Evolutionary conservation across 257 asterid species (phyloP).

Genomic region (Mitragyna speciosa): DNA sequence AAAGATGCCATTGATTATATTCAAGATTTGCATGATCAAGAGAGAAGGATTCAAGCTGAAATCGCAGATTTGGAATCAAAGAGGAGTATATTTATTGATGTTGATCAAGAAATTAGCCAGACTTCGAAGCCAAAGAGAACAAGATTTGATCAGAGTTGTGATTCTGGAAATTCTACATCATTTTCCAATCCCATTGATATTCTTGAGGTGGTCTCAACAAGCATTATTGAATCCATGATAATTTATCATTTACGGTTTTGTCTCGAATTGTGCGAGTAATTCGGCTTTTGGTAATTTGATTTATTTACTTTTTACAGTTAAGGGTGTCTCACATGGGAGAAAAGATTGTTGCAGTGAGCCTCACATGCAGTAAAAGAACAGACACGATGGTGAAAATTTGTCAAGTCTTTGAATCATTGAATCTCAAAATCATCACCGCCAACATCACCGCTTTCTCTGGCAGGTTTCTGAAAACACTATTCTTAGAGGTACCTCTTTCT

Average conservation of each 20-base stretch:
- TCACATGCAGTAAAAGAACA: constrained; percentile 65
- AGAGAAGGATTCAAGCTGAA: constrained; percentile 53
- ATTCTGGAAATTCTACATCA: constrained; percentile 31
- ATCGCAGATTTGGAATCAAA: constrained; percentile 56
- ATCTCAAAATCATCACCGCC: constrained; percentile 73
- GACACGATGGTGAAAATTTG: constrained; percentile 81
- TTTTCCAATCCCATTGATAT: constrained; percentile 51
- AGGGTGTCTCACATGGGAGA: constrained; percentile 65
- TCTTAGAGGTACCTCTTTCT: constrained; percentile 58
- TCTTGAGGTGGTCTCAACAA: constrained; percentile 49
- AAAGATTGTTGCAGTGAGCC: constrained; percentile 66
- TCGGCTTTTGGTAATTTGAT: neutral
- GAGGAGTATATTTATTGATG: constrained; percentile 20
- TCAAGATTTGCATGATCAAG: constrained; percentile 55
- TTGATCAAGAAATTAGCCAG: constrained; percentile 39
- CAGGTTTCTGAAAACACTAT: constrained; percentile 61
- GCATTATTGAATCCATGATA: neutral
- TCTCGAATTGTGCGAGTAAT: neutral
- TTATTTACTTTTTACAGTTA: constrained; percentile 42
- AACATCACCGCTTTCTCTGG: constrained; percentile 67
- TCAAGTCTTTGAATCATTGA: constrained; percentile 69
- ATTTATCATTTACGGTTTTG: neutral
- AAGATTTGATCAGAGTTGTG: constrained; percentile 29
- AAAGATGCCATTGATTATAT: constrained; percentile 87
- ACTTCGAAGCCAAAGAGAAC: constrained; percentile 49